These are phyloP conservation scores for Yarrowia bubula DNA, from an alignment of 805 yeast genomes.

Conservation along the genomic window DNA sequence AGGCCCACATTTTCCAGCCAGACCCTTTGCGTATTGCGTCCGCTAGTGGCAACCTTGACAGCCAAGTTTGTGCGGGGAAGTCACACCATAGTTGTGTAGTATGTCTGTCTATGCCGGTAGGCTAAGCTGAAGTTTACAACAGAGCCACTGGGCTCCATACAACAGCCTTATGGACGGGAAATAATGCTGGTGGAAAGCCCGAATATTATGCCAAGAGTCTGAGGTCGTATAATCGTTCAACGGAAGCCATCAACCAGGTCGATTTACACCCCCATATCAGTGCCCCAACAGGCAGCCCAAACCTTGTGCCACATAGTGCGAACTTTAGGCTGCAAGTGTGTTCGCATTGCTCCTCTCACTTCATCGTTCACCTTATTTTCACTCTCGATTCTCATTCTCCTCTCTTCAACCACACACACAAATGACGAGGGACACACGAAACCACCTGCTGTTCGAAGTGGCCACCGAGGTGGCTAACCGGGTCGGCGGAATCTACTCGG, in stretches of 20 bases:
- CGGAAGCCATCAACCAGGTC: too few species aligned
- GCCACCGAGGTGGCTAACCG: constrained; percentile 98
- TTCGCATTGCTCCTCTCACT: neutral
- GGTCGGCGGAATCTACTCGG: constrained; percentile 97
- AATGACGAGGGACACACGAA: constrained; percentile 79
- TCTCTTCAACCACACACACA: neutral
- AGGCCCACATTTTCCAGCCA: neutral
- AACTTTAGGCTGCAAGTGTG: neutral
- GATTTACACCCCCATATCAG: neutral
- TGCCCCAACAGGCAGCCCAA: constrained; percentile 22
- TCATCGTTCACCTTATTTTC: neutral
- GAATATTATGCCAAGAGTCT: too few species aligned
- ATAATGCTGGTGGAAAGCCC: neutral
- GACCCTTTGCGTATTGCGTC: neutral
- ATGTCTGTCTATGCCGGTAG: too few species aligned
- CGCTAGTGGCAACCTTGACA: constrained; percentile 2
- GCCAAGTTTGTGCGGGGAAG: constrained; percentile 20
- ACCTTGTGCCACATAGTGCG: constrained; percentile 1
- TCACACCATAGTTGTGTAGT: constrained; percentile 8
- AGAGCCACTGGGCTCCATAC: neutral
- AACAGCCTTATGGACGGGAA: too few species aligned
- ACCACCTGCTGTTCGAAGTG: constrained; percentile 85
- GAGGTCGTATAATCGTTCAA: too few species aligned
- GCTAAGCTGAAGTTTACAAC: too few species aligned
- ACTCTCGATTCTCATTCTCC: neutral